phyloP scores from a whole-genome alignment of 257 asterid species.

The Ocimum tenuiflorum region DNA sequence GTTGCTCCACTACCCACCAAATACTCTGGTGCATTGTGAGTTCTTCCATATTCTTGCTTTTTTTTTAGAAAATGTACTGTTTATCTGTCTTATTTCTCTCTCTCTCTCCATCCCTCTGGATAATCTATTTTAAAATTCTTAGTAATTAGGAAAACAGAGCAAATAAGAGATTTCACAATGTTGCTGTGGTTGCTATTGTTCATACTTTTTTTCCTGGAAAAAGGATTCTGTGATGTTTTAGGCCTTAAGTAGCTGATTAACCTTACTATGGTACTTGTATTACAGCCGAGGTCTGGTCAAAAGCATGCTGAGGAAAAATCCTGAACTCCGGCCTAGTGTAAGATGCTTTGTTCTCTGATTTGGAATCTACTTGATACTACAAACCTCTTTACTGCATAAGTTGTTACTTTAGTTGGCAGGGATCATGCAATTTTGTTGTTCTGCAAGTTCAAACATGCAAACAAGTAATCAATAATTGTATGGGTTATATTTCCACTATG shows the following conservation, averaged over 20 bases:
- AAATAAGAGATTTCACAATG: no score
- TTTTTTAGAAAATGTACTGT: no score
- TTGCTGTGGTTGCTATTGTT: no score
- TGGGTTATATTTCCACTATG: background rate
- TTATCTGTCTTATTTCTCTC: no score
- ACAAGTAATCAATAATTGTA: background rate
- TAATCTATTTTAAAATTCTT: no score
- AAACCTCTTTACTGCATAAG: background rate
- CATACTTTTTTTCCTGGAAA: background rate
- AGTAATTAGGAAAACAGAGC: no score
- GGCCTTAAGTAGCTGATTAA: no score
- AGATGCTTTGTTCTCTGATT: conserved; percentile 32
- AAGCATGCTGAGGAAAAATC: conserved; percentile 96
- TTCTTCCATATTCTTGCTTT: conserved; percentile 13
- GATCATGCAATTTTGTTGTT: background rate
- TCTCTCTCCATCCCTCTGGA: no score
- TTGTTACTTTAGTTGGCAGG: conserved; percentile 1
- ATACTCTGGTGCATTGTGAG: conserved; percentile 85
- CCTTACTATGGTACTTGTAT: no score
- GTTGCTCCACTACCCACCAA: conserved; percentile 76
- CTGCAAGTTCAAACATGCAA: background rate
- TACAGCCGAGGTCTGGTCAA: conserved; percentile 39
- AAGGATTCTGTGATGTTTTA: background rate
- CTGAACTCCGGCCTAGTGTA: conserved; percentile 92
- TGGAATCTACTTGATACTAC: background rate